Base-by-base conservation (phyloP, 805 yeast genomes). In the Candida awuae region DNA sequence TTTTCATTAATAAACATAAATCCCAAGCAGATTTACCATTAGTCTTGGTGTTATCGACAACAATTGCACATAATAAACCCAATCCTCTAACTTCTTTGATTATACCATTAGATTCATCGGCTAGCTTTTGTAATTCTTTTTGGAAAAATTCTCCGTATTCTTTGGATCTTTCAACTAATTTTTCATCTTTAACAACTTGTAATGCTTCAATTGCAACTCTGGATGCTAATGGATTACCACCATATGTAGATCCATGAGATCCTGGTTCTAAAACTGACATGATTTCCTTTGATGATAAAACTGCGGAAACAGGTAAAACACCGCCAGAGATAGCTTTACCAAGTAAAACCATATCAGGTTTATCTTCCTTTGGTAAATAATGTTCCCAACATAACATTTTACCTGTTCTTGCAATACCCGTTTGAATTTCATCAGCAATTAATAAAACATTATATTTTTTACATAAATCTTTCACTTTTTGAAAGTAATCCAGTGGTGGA, bases 241-340 rank as follows among this genome's bases (percentile, higher is more conserved):
- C 97, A 59, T 84, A 90, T 17, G 97, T 90, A 21, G 97, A 88
- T 37, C 97, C 97, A 64, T 90, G 97, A 23, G 95, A 84, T 39
- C 97, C 97, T 20, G 97, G 94, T 46, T 84, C 85, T 51, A 90
- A 73, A 47, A 85, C 77, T 48, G 79, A 72, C 96, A 90, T 84
- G 58, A 90, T 82, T 43, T 86, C 94, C 52, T 68, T 75, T n/a
- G 94, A 84, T 1, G 96, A 82, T 47, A 90, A 70, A 14, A 87
- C 96, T 21, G 94, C 92, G 33, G 94, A 81, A 13, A 87, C 94
- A 25, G 97, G 97, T 47, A 84, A 60, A 23, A 87, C 88, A 62
- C 97, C 97, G 42, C 97, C 97, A 22, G 94, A 80, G 44, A 90
- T 75, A 42, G 97, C 97, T 67, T 90, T 90, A 55, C 97, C 97